A percentile compares a stretch with the other conserved stretches of the same genome.
Conservation (phyloP, 192 early-diverging fungal genomes). For the Mortierella claussenii region DNA sequence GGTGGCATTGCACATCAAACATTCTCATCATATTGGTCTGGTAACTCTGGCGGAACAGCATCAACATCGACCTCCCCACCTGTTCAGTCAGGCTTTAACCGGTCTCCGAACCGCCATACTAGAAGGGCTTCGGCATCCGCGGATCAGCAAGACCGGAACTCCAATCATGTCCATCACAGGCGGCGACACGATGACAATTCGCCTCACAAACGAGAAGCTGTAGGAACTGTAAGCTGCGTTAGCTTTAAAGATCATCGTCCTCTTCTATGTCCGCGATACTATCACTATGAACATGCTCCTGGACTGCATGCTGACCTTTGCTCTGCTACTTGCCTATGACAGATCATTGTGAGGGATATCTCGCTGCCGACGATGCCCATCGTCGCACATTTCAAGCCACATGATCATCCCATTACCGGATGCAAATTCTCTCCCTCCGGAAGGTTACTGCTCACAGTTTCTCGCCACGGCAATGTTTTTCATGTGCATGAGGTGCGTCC, state of each 20-base stretch:
- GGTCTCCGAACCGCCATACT: constrained; percentile 22
- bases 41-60: constrained; percentile 23
- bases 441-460: constrained; percentile 75
- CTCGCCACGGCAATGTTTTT: constrained; percentile 78
- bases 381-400: constrained; percentile 77
- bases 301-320: background rate
- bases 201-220: constrained; percentile 39
- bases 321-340: background rate
- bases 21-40: constrained; percentile 70
- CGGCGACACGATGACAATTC: constrained; percentile 39
- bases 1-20: constrained; percentile 74
- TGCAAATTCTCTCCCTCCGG: constrained; percentile 73
- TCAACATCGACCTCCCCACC: constrained; percentile 38
- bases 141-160: constrained; percentile 25
- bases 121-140: constrained; percentile 29
- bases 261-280: too few species aligned
- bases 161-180: constrained; percentile 4
- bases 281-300: too few species aligned
- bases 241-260: background rate
- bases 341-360: constrained; percentile 67
- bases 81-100: constrained; percentile 6
- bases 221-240: constrained; percentile 51
- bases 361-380: constrained; percentile 54
- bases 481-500: constrained; percentile 71
- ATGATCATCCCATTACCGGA: constrained; percentile 71